Evolutionary conservation across 805 yeast species (phyloP), one percentile per base, ranked within the genome.

Genomic region (Ogataea thermomethanolica): DNA sequence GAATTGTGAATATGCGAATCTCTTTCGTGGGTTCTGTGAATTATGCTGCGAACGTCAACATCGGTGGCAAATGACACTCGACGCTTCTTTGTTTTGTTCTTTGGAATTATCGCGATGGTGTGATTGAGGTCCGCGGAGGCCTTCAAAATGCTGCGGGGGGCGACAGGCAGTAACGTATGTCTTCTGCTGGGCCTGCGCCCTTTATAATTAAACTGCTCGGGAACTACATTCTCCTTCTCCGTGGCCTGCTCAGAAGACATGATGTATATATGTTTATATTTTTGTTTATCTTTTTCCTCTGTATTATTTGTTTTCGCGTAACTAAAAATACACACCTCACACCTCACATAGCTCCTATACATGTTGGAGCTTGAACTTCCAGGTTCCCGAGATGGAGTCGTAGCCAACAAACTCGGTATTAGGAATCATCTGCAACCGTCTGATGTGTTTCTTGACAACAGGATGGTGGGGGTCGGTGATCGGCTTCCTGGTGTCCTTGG

Each of bases 61-160:
- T 79, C 85, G 1, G 84, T 84, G 1, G 90, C 90, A 67, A 84
- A 84, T 4, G 88, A 79, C 5, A 84, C 91, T 20, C 91, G 62
- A 42, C 91, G 62, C 26, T 62, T 60, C 25, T 59, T 48, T 17
- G 43, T 3, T 41, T 44, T 35, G 43, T 46, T 43, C 37, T 56
- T 46, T 26, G 64, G 67, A 51, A 68, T 55, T 6, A 67, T 50
- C 1, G 70, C 68, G 10, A 67, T 58, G 2, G 73, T 69, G 28
- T 63, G 56, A 40, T 66, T 62, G 21, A 49, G 53, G 22, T 56
- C 58, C 4, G 50, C 40, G 9, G 55, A 46, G 2, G 64, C 38
- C 44, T 71, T 71, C 44, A 71, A 44, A 23, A 71, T 70, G 20
- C 74, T 58, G 35, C 69, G 49, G 5, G 62, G 51, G 4, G 73